Conservation (phyloP, 148 eudicot genomes). For the Nyssa sinensis region DNA sequence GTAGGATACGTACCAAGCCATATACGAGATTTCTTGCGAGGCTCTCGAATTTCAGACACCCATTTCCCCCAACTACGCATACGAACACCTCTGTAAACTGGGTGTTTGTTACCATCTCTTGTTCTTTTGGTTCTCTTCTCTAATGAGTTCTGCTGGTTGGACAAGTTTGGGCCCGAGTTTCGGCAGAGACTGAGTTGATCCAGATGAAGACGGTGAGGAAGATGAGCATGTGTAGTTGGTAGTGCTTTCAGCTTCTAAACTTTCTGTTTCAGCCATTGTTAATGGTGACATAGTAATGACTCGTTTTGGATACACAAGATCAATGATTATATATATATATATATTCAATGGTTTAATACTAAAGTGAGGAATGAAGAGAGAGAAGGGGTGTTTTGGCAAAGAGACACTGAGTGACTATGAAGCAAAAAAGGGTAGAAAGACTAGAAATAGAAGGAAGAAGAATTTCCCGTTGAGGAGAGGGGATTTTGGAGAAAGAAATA, state of each 20-base stretch:
- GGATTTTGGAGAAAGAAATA: too few species aligned
- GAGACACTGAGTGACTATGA: not conserved
- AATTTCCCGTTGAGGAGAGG: constrained; percentile 6
- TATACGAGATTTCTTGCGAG: constrained; percentile 50
- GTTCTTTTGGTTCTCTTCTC: constrained; percentile 3
- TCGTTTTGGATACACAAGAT: too few species aligned
- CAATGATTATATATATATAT: too few species aligned
- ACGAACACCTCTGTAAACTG: constrained; percentile 41
- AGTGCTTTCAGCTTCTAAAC: not conserved
- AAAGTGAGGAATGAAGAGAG: too few species aligned
- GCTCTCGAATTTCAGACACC: constrained; percentile 55
- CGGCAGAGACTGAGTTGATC: constrained; percentile 15
- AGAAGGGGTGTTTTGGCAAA: not conserved
- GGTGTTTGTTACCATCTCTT: constrained; percentile 26
- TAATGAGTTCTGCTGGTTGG: constrained; percentile 7
- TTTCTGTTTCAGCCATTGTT: constrained; percentile 12
- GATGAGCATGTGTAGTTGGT: not conserved
- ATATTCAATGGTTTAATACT: not conserved
- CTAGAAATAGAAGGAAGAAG: not conserved
- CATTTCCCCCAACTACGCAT: constrained; percentile 57
- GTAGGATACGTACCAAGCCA: constrained; percentile 48
- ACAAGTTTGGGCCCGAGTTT: constrained; percentile 16
- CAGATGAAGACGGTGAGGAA: too few species aligned
- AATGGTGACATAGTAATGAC: not conserved
- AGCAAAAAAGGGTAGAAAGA: too few species aligned